Conservation (phyloP, 169 alveolate species). For the Plasmodium vinckei region DNA sequence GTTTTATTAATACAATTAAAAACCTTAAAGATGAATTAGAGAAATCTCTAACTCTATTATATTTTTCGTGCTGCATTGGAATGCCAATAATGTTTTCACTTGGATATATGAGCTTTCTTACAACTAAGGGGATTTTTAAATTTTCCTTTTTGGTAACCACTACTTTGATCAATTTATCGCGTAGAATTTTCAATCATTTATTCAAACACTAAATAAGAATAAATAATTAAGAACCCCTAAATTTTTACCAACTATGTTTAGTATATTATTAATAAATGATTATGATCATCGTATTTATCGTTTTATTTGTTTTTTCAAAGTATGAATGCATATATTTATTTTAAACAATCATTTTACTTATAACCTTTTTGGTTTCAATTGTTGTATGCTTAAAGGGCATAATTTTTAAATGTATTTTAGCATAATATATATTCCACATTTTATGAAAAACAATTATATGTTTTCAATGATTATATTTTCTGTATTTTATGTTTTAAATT, state of each 20-base stretch:
- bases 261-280: background rate
- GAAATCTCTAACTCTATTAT: constrained; percentile 22
- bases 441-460: too few relatives aligned
- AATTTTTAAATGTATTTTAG: too few relatives aligned
- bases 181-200: constrained; percentile 27
- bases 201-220: background rate
- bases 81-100: constrained; percentile 74
- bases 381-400: too few relatives aligned
- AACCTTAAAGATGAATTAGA: constrained; percentile 58
- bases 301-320: background rate
- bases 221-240: background rate
- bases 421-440: too few relatives aligned
- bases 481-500: too few relatives aligned
- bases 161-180: constrained; percentile 40
- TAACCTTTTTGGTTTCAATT: too few relatives aligned
- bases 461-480: too few relatives aligned
- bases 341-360: too few relatives aligned
- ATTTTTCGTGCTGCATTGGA: constrained; percentile 72
- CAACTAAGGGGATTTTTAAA: constrained; percentile 68
- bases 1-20: constrained; percentile 69
- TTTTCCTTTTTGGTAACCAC: constrained; percentile 48
- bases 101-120: constrained; percentile 61
- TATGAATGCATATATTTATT: background rate
- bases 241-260: background rate
- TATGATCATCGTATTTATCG: background rate